These are phyloP conservation scores for Silybum marianum DNA, from an alignment of 129 eudicot species.

Conservation along the genomic window DNA sequence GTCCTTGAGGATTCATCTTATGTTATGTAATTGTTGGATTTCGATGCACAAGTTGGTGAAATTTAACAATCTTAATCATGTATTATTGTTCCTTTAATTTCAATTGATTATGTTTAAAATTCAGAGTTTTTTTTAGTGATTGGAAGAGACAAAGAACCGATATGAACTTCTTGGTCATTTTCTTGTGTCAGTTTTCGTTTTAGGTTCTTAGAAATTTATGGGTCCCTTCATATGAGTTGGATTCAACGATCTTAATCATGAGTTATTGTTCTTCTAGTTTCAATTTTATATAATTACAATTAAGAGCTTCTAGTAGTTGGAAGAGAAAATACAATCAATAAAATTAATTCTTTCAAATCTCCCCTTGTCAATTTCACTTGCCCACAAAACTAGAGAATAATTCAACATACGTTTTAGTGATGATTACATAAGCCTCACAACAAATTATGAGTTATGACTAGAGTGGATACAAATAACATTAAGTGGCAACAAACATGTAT, in stretches of 20 bases:
- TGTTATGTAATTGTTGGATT: background rate
- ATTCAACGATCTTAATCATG: background rate
- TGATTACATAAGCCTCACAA: background rate
- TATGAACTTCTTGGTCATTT: background rate
- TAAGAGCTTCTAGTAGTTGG: background rate
- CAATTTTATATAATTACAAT: background rate
- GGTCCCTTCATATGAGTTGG: background rate
- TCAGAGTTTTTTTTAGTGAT: background rate
- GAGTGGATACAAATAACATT: background rate
- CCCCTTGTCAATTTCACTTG: background rate
- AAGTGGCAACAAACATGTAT: background rate
- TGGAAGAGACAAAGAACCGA: background rate
- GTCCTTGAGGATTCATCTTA: background rate
- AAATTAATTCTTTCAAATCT: background rate
- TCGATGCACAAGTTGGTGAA: background rate
- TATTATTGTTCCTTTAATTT: background rate
- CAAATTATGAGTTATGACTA: background rate
- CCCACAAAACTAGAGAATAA: background rate
- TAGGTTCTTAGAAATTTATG: background rate
- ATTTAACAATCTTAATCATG: background rate
- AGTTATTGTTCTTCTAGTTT: background rate
- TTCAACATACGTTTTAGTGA: background rate
- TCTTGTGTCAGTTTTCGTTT: background rate
- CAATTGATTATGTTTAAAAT: background rate
- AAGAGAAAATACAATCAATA: background rate